A percentile compares a stretch with the other conserved stretches of the same genome.
These are phyloP conservation scores for Astrocystis sublimbata DNA, from an alignment of 495 filamentous ascomycete genomes.

Conservation along the genomic window DNA sequence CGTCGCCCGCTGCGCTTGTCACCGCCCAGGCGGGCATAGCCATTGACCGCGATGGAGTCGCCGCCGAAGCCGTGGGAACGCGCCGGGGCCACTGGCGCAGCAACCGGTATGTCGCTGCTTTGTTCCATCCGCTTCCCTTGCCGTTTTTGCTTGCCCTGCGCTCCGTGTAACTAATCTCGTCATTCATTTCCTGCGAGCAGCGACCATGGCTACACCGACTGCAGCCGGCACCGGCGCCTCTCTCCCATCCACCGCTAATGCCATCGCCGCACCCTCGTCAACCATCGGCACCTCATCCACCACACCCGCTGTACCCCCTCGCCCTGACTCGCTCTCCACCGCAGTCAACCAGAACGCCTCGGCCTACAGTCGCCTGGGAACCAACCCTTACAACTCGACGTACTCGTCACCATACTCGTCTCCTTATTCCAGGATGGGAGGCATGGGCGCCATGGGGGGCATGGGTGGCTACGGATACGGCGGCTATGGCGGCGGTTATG, in stretches of 20 bases:
- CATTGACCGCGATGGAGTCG: slow-evolving; percentile 55
- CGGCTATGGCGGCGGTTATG: slow-evolving; percentile 46
- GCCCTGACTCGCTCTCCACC: slow-evolving; percentile 72
- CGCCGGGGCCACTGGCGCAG: slow-evolving; percentile 60
- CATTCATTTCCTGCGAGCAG: slow-evolving; percentile 33
- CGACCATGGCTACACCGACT: slow-evolving; percentile 40
- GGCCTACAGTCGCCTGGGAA: slow-evolving; percentile 61
- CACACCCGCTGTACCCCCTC: slow-evolving; percentile 74
- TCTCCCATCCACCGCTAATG: slow-evolving; percentile 42
- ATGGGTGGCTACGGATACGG: slow-evolving; percentile 46
- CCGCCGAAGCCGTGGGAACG: slow-evolving; percentile 97
- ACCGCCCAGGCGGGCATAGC: slow-evolving; percentile 17
- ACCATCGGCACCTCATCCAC: slow-evolving; percentile 43
- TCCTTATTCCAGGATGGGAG: slow-evolving; percentile 49
- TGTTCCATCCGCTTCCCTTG: slow-evolving; percentile 3
- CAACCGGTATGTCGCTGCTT: slow-evolving; percentile 46
- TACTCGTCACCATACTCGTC: slow-evolving; percentile 50
- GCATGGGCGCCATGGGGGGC: slow-evolving; percentile 42
- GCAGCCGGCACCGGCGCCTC: slow-evolving; percentile 43
- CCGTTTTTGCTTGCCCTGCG: background rate
- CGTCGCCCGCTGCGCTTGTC: slow-evolving; percentile 18
- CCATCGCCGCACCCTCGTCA: slow-evolving; percentile 48
- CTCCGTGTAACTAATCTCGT: slow-evolving; percentile 24
- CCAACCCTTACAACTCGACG: slow-evolving; percentile 58
- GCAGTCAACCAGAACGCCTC: slow-evolving; percentile 82